Evolutionary conservation across 495 filamentous ascomycete genomes (phyloP), one percentile per base, ranked within the genome.

Genomic region (Chaetomium fimeti): DNA sequence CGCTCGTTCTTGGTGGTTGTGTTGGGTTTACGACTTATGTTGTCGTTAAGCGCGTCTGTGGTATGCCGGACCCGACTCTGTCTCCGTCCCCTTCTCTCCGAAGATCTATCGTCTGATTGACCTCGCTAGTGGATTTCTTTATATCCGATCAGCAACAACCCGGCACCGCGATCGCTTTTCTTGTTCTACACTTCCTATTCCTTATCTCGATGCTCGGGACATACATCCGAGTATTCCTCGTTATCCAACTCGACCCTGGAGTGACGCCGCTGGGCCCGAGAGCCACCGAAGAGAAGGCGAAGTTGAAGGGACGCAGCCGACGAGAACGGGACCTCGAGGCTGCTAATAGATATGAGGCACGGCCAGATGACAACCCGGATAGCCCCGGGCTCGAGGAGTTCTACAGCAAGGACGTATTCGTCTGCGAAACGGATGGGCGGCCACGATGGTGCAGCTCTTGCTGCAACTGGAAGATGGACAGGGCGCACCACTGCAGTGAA

Each of bases 401-500:
- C 69, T 91, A 92, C 71, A 88, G 81, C 25, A 90, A 88, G 71
- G 87, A 95, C 71, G 84, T 88, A 7, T 97, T 93, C 75, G 81
- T 92, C 8, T 96, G 90, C 72, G 87, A 93, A 65, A 74, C 79
- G 25, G 89, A 93, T 70, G 93, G 93, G 8, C 82, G 85, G 25
- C 93, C 93, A 0, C 83, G 82, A 28, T 97, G 89, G 84, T 97
- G 93, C 76, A 83, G 84, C 11, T 80, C 81, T 57, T 97, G 93
- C 74, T 82, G 81, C 59, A 89, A 86, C 64, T 96, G 88, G 83
- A 97, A 96, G 71, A 84, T 87, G 5, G 93, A 96, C 68, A 81
- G 93, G 29, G 82, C 89, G 3, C 92, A 96, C 67, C 93, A 97
- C 75, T 93, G 88, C 72, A 87, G 87, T 48, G 89, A 94, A 68